These are phyloP conservation scores for Madurella mycetomatis DNA, from an alignment of 2,329 filamentous ascomycete genomes.

Conservation along the genomic window DNA sequence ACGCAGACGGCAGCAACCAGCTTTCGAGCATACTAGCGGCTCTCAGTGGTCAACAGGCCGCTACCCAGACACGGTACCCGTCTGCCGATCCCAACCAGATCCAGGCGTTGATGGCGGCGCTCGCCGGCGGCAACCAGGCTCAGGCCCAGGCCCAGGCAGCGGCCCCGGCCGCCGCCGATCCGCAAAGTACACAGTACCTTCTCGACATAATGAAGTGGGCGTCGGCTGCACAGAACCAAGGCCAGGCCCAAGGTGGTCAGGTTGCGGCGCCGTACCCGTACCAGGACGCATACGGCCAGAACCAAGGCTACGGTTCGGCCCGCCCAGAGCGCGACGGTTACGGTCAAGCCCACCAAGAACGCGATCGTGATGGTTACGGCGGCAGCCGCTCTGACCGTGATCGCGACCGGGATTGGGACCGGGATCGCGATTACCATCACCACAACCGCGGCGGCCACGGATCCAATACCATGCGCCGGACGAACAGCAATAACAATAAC, in stretches of 20 bases:
- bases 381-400: constrained; percentile 19
- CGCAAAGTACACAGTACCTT: constrained; percentile 20
- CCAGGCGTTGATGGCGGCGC: constrained; percentile 19
- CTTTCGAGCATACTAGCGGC: constrained; percentile 20
- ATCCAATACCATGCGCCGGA: no score
- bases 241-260: constrained; percentile 6
- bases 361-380: constrained; percentile 20
- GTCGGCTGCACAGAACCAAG: constrained; percentile 3
- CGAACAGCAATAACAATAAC: constrained; percentile 20
- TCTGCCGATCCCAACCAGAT: constrained; percentile 16
- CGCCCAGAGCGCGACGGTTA: constrained; percentile 13
- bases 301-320: constrained; percentile 25
- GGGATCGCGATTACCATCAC: constrained; percentile 29
- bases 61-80: constrained; percentile 12
- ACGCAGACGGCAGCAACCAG: constrained; percentile 14
- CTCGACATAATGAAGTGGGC: constrained; percentile 20
- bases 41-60: constrained; percentile 16
- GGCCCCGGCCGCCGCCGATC: constrained; percentile 1
- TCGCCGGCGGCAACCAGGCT: constrained; percentile 9
- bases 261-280: background rate
- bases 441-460: constrained; percentile 20
- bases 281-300: constrained; percentile 18
- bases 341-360: constrained; percentile 13
- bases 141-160: background rate
- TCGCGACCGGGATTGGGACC: constrained; percentile 30